Evolutionary conservation across 805 yeast species (phyloP).

Genomic region (Dipodascus albidus): DNA sequence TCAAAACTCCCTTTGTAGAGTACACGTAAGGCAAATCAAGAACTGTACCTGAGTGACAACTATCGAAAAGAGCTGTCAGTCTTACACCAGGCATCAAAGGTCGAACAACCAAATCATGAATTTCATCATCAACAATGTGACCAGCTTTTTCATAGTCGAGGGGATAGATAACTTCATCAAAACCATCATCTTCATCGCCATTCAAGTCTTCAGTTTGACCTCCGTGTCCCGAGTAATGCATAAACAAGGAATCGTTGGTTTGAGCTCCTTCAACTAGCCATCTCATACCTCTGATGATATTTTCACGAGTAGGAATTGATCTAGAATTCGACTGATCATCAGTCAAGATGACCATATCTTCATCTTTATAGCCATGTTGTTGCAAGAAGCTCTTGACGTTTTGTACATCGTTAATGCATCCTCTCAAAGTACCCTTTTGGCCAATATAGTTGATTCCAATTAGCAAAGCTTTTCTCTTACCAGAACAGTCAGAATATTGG

Average conservation of each 20-base stretch:
- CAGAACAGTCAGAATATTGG: slow-evolving; percentile 61
- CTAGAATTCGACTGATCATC: slow-evolving; percentile 31
- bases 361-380: slow-evolving; percentile 28
- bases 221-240: slow-evolving; percentile 86
- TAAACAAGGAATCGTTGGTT: slow-evolving; percentile 67
- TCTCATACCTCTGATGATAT: slow-evolving; percentile 67
- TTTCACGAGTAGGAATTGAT: slow-evolving; percentile 49
- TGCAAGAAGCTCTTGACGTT: slow-evolving; percentile 33
- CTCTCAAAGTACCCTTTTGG: slow-evolving; percentile 46
- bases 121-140: slow-evolving; percentile 57
- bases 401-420: slow-evolving; percentile 67
- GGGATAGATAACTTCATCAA: slow-evolving; percentile 64
- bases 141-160: slow-evolving; percentile 60
- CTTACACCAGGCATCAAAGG: slow-evolving; percentile 65
- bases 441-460: slow-evolving; percentile 75
- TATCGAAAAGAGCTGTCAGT: slow-evolving; percentile 70
- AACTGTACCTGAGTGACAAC: slow-evolving; percentile 80
- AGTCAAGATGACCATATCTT: slow-evolving; percentile 30
- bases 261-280: slow-evolving; percentile 68
- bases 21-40: slow-evolving; percentile 71
- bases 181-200: slow-evolving; percentile 69
- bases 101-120: slow-evolving; percentile 61
- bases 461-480: slow-evolving; percentile 61
- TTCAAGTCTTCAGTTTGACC: slow-evolving; percentile 57
- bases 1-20: slow-evolving; percentile 72